These are phyloP conservation scores for Kickxella alabastrina DNA, from an alignment of 192 early-diverging fungal genomes.

Conservation along the genomic window DNA sequence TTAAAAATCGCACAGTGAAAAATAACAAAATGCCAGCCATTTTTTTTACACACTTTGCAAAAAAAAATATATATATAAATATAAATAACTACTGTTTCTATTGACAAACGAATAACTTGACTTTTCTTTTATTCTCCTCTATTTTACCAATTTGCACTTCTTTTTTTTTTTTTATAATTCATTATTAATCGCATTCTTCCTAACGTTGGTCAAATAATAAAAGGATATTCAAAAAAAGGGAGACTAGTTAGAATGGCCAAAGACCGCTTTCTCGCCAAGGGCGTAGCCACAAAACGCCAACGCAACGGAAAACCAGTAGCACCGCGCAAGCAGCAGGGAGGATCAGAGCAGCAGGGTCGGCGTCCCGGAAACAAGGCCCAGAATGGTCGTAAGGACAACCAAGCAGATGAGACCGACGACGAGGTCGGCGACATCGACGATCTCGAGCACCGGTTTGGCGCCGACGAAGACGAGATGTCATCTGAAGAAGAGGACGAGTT, in stretches of 20 bases:
- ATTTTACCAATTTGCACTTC: no score
- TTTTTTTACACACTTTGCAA: no score
- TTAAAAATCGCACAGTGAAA: no score
- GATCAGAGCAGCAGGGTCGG: not conserved
- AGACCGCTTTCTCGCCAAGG: constrained; percentile 42
- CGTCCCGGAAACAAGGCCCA: not conserved
- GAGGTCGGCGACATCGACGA: constrained; percentile 28
- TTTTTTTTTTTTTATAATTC: not conserved
- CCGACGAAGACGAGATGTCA: constrained; percentile 15
- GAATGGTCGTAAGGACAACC: not conserved
- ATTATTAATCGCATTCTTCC: not conserved
- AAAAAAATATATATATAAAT: no score
- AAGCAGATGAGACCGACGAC: constrained; percentile 23
- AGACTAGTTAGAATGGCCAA: constrained; percentile 40
- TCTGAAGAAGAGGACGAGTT: constrained; percentile 62
- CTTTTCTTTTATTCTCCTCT: no score
- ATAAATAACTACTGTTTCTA: no score
- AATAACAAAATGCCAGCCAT: no score
- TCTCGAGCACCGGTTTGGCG: constrained; percentile 30
- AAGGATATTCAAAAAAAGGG: not conserved
- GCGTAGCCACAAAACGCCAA: constrained; percentile 40
- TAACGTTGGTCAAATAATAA: not conserved
- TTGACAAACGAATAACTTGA: no score
- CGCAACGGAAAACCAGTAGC: constrained; percentile 17
- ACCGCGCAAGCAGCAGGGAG: constrained; percentile 1